phyloP scores from a whole-genome alignment of 1,284 basidiomycete genomes.

The Ganoderma lingzhi region DNA sequence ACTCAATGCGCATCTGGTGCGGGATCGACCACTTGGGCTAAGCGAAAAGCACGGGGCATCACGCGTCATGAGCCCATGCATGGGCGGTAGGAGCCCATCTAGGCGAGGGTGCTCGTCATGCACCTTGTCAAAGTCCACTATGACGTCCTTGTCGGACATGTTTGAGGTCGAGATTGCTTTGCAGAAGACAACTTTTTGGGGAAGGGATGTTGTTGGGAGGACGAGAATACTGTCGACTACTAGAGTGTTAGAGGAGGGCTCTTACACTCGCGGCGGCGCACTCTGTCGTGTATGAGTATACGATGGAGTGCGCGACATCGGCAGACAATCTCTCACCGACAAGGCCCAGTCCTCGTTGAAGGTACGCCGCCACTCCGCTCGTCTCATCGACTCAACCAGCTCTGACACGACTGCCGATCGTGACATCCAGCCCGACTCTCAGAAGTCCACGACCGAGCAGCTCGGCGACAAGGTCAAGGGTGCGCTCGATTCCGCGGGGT shows the following conservation, averaged over 20 bases:
- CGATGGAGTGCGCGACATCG: conserved; percentile 38
- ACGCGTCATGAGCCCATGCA: too few species aligned
- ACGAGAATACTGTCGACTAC: too few species aligned
- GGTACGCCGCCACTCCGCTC: conserved; percentile 36
- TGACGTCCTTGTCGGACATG: background rate
- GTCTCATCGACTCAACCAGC: background rate
- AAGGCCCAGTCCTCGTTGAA: conserved; percentile 48
- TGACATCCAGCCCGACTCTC: conserved; percentile 44
- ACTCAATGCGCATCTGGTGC: too few species aligned
- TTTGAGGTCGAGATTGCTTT: too few species aligned
- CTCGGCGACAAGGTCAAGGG: conserved; percentile 46
- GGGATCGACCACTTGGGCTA: too few species aligned
- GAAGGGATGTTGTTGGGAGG: too few species aligned
- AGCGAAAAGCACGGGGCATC: too few species aligned
- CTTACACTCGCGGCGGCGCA: too few species aligned
- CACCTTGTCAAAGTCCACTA: background rate
- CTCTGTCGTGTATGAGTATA: background rate
- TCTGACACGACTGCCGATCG: background rate
- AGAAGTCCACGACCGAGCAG: conserved; percentile 48
- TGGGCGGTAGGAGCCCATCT: background rate
- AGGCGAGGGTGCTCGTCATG: background rate
- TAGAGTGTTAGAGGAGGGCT: too few species aligned
- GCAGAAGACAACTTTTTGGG: too few species aligned
- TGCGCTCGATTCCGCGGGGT: conserved; percentile 42
- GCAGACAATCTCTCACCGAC: conserved; percentile 52